Evolutionary conservation across 2,329 filamentous ascomycete genomes (phyloP).

Genomic region (Aspergillus chevalieri): DNA sequence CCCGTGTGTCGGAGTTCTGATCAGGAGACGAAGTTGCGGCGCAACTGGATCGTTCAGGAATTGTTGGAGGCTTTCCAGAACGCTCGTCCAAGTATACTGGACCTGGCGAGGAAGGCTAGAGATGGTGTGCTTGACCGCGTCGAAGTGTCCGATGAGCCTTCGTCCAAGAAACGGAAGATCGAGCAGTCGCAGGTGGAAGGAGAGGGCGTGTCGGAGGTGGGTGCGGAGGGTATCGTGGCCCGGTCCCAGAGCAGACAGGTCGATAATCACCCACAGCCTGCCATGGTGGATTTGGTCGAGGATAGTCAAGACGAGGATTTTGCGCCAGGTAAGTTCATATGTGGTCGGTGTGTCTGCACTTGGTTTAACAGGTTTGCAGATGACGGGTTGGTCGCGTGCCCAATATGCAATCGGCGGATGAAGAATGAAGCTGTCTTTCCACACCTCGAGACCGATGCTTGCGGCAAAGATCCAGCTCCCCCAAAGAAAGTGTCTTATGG

Average conservation of each 20-base stretch:
- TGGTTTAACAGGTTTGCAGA: conserved; percentile 38
- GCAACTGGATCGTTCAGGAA: conserved; percentile 80
- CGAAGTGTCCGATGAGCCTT: conserved; percentile 40
- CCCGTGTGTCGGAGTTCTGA: conserved; percentile 73
- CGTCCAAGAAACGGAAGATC: conserved; percentile 32
- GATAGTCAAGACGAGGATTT: conserved; percentile 39
- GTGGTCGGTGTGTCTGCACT: background rate
- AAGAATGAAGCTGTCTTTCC: conserved; percentile 68
- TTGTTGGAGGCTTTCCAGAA: conserved; percentile 71
- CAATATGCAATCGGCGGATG: conserved; percentile 73
- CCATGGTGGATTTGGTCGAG: conserved; percentile 27
- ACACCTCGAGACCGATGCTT: conserved; percentile 75
- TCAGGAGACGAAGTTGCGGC: conserved; percentile 76
- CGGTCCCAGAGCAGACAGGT: conserved; percentile 26
- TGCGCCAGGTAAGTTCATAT: conserved; percentile 24
- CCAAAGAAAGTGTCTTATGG: conserved; percentile 18
- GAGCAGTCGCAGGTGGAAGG: conserved; percentile 29
- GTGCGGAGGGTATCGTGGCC: conserved; percentile 26
- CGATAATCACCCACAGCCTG: conserved; percentile 7
- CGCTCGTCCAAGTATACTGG: conserved; percentile 57
- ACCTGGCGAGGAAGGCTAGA: conserved; percentile 54
- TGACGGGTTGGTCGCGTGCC: conserved; percentile 75
- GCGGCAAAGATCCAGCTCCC: conserved; percentile 31
- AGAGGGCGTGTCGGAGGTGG: conserved; percentile 29
- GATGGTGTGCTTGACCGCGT: conserved; percentile 28